Percentiles rank a stretch among this genome's conserved stretches.
These are phyloP conservation scores for Capsicum rhomboideum DNA, from an alignment of 257 asterid species.

Conservation along the genomic window DNA sequence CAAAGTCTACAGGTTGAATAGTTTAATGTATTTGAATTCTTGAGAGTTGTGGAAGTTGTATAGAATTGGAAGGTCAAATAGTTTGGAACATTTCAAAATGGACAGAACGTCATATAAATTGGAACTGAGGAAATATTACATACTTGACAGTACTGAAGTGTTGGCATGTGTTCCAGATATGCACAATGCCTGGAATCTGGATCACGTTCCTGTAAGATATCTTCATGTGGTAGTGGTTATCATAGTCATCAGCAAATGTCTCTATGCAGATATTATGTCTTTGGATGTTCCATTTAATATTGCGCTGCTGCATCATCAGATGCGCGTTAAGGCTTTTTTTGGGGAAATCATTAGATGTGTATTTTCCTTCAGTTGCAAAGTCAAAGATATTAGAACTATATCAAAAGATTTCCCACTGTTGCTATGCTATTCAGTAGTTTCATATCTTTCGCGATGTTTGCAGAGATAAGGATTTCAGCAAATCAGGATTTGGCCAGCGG, in stretches of 20 bases:
- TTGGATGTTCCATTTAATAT: neutral
- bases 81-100: neutral
- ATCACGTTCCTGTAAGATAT: neutral
- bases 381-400: neutral
- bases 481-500: conserved; percentile 40
- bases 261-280: neutral
- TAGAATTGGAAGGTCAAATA: neutral
- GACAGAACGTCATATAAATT: neutral
- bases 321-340: neutral
- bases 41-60: neutral
- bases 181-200: neutral
- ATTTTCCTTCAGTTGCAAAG: neutral
- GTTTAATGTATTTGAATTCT: neutral
- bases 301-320: neutral
- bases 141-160: neutral
- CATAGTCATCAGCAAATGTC: too few species aligned
- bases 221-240: neutral
- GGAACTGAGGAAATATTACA: neutral
- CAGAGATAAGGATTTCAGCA: conserved; percentile 68
- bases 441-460: conserved; percentile 3
- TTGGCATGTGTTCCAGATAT: neutral
- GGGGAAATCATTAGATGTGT: neutral
- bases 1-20: neutral
- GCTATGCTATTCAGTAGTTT: neutral
- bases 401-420: neutral